Percentiles rank a stretch among this genome's conserved stretches.
phyloP scores from a whole-genome alignment of 495 filamentous ascomycete species.

The Bacidia gigantensis region DNA sequence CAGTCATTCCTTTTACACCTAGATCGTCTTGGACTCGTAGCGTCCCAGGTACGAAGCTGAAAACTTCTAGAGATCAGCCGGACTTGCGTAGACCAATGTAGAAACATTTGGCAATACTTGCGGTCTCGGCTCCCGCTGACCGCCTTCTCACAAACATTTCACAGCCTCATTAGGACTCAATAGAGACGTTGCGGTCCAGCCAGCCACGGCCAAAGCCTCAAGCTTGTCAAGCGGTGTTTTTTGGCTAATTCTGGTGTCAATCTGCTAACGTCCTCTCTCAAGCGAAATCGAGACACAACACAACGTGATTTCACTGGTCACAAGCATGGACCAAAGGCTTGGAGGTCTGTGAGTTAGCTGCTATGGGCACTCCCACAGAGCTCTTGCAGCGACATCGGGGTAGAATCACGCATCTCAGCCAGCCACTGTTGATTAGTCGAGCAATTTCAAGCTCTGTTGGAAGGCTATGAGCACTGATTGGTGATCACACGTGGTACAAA shows the following conservation, averaged over 20 bases:
- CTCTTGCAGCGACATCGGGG: not conserved
- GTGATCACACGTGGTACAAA: not conserved
- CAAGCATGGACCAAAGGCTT: not conserved
- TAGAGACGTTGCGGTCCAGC: not conserved
- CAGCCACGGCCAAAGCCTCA: not conserved
- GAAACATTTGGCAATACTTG: not conserved
- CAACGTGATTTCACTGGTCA: not conserved
- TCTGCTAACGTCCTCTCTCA: not conserved
- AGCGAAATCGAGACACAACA: not conserved
- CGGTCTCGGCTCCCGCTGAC: not conserved
- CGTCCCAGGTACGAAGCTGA: not conserved
- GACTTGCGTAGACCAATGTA: not conserved
- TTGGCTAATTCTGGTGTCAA: not conserved
- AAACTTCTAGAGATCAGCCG: not conserved
- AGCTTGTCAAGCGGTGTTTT: not conserved
- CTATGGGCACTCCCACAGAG: not conserved
- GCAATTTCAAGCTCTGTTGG: not conserved
- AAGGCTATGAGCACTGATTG: not conserved
- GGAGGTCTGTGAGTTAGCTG: not conserved
- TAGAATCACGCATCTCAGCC: not conserved
- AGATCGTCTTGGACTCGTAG: not conserved
- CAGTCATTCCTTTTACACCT: not conserved
- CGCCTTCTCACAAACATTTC: not conserved
- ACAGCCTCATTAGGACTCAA: not conserved
- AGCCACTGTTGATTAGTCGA: not conserved